Evolutionary conservation across 768 basidiomycete species (phyloP), one percentile per base, ranked within the genome.

Genomic region (Roridomyces roridus): DNA sequence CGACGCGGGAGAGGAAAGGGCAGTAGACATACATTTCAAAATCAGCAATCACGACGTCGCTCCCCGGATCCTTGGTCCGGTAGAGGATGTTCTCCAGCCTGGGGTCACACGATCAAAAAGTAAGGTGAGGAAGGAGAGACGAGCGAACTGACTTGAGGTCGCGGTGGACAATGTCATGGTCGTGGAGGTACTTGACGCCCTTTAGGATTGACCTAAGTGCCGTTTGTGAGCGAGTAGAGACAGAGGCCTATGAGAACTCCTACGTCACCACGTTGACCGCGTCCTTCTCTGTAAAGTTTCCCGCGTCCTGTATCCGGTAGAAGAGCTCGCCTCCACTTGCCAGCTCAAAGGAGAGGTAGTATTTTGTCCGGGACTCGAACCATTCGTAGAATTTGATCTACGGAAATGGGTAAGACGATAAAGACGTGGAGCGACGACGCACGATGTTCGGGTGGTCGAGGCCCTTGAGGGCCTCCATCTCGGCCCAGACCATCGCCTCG

Each of bases 71-170:
- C 62, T 79, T 86, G 5, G 91, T 92, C 35, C 92, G 86, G 69
- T 94, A 98, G 4, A 99, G 80, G 56, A 99, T 96, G 69, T 98
- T 98, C 73, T 99, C 97, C 0, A 96, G 97, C 70, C 91, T 94
- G 15, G 31, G 17, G 36, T 46, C 21, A 59, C 52, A 23, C 46
- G 31, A 55, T 57, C 42, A 35, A 41, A 41, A 7, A 14, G 21
- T 21, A 29, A 46, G 7, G 9, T 46, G n/a, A 29, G 21, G 20
- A 44, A n/a, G 11, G 46, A 42, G 24, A 55, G 42, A n/a, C n/a
- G 21, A 18, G 45, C 47, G 11, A 10, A 71, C 80, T 23, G 51
- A 92, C 91, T 98, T 98, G 59, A 99, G 83, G 68, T 99, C 96
- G 4, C 97, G 86, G 68, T 99, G 97, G 17, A 98, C 97, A 61